Evolutionary conservation across 1,284 basidiomycete genomes (phyloP).

Genomic region (Moniliella sp.): DNA sequence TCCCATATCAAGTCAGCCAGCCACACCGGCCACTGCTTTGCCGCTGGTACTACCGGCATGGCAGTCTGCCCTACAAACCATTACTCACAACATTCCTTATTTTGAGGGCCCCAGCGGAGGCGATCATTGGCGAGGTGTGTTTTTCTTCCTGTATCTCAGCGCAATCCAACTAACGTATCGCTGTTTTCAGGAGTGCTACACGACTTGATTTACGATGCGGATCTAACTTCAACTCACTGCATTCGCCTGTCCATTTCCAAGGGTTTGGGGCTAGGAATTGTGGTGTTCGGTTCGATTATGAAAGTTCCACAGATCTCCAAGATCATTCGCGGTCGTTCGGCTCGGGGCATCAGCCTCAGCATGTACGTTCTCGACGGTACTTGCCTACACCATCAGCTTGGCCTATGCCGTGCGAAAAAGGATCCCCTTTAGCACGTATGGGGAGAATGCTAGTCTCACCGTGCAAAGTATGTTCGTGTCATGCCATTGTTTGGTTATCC

Average conservation of each 20-base stretch:
- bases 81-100: no score
- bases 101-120: no score
- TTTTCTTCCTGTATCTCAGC: no score
- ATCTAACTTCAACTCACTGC: constrained; percentile 40
- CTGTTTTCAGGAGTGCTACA: constrained; percentile 71
- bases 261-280: constrained; percentile 71
- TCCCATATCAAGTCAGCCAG: no score
- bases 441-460: constrained; percentile 36
- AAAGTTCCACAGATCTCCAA: constrained; percentile 66
- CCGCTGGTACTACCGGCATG: no score
- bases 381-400: constrained; percentile 62
- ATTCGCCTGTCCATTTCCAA: constrained; percentile 79
- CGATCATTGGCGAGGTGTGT: no score
- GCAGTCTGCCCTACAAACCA: no score
- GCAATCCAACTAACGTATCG: no score
- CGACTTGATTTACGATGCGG: constrained; percentile 62
- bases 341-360: constrained; percentile 51
- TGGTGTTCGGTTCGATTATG: constrained; percentile 77
- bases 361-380: constrained; percentile 45
- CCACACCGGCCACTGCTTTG: no score
- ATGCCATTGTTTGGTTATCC: constrained; percentile 20
- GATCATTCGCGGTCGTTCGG: constrained; percentile 47
- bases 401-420: constrained; percentile 55
- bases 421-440: constrained; percentile 84
- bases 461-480: constrained; percentile 30